Evolutionary conservation across 768 basidiomycete genomes (phyloP).

Genomic region (Boletus sensibilis): DNA sequence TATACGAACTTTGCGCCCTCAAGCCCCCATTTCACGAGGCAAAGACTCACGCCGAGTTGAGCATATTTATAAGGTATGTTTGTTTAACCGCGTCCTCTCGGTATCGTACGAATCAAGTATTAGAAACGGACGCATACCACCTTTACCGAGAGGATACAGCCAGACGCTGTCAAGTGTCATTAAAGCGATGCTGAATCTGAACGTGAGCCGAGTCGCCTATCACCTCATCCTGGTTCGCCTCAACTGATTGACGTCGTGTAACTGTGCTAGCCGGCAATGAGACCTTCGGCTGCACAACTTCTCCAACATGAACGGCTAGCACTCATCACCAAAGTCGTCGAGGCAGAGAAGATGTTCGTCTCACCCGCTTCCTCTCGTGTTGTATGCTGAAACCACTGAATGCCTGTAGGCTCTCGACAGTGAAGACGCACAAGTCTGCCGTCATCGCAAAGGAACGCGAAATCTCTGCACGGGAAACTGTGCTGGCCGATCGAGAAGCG

Average conservation of each 20-base stretch:
- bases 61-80: conserved; percentile 73
- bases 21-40: conserved; percentile 94
- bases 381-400: background rate
- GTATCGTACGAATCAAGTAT: background rate
- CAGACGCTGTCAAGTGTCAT: conserved; percentile 69
- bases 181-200: conserved; percentile 83
- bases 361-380: background rate
- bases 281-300: conserved; percentile 78
- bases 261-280: conserved; percentile 69
- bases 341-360: conserved; percentile 75
- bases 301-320: conserved; percentile 78
- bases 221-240: background rate
- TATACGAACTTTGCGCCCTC: conserved; percentile 93
- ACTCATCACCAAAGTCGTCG: conserved; percentile 66
- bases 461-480: conserved; percentile 54
- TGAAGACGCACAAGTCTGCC: conserved; percentile 61
- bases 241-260: background rate
- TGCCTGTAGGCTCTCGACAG: conserved; percentile 51
- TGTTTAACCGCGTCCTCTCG: background rate
- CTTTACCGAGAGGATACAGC: conserved; percentile 81
- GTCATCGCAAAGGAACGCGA: conserved; percentile 64
- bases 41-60: conserved; percentile 83
- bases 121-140: conserved; percentile 89
- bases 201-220: conserved; percentile 46
- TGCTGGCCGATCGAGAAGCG: conserved; percentile 54